Evolutionary conservation across 306 rosid species (phyloP).

Genomic region (Rubus parviflorus): DNA sequence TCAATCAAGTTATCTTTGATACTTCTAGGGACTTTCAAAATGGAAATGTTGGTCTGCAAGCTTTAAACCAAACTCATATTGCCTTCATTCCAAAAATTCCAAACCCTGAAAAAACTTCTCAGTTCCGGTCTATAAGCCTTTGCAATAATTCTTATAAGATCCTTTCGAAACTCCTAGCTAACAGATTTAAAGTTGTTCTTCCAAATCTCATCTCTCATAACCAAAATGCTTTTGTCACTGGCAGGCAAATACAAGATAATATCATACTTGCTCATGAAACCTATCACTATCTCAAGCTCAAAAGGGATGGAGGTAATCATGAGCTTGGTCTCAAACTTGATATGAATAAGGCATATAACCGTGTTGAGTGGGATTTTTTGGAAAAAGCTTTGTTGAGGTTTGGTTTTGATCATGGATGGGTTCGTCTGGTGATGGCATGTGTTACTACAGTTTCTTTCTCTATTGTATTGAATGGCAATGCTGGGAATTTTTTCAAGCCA

Average conservation of each 20-base stretch:
- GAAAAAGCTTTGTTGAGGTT: background rate
- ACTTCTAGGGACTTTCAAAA: too few species aligned
- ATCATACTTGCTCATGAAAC: background rate
- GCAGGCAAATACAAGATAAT: background rate
- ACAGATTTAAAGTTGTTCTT: background rate
- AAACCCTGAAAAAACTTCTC: too few species aligned
- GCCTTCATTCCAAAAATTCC: background rate
- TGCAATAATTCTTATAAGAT: too few species aligned
- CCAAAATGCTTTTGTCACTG: background rate
- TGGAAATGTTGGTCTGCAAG: too few species aligned
- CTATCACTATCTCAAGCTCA: background rate
- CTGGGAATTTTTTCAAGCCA: background rate
- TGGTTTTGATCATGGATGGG: background rate
- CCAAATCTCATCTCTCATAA: background rate
- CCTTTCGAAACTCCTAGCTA: too few species aligned
- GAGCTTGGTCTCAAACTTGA: background rate
- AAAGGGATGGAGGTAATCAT: background rate
- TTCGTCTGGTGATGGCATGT: background rate
- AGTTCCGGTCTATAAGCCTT: background rate
- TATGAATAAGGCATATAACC: background rate
- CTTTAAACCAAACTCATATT: background rate
- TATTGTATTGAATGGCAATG: background rate
- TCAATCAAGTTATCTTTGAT: background rate
- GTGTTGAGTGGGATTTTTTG: background rate
- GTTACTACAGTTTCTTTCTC: background rate